These are phyloP conservation scores for Metschnikowia santaceciliae DNA, from an alignment of 805 yeast genomes.

Conservation along the genomic window DNA sequence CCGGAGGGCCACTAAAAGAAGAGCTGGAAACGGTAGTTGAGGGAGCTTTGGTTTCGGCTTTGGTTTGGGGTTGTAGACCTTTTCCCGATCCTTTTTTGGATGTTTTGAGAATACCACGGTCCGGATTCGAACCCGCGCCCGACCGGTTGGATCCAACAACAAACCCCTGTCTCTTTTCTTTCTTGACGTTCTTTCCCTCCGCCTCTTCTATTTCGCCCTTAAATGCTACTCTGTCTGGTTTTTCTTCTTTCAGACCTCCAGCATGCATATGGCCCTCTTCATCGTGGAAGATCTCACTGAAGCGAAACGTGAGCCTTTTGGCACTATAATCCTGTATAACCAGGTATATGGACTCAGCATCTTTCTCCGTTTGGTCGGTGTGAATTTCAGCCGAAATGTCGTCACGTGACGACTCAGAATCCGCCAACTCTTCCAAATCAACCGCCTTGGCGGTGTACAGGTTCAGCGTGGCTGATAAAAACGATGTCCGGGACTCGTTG, in stretches of 20 bases:
- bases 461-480: constrained; percentile 2
- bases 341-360: constrained; percentile 29
- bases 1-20: no score
- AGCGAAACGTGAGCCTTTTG: constrained; percentile 9
- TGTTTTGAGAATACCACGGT: no score
- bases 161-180: no score
- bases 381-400: background rate
- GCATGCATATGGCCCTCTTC: background rate
- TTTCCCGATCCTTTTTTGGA: no score
- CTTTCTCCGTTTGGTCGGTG: constrained; percentile 1
- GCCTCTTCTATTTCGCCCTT: no score
- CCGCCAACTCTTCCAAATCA: constrained; percentile 37
- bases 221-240: background rate
- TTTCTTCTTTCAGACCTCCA: no score
- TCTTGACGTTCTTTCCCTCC: no score
- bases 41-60: no score
- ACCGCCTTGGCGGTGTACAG: constrained; percentile 6
- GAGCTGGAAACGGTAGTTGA: no score
- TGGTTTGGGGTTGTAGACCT: no score
- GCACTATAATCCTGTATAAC: constrained; percentile 28
- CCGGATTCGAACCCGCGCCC: no score
- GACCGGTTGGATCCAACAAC: no score
- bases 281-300: constrained; percentile 10
- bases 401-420: constrained; percentile 24
- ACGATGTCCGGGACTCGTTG: constrained; percentile 9